Percentiles rank a stretch among this genome's conserved stretches.
Conservation (phyloP, 1,284 basidiomycete genomes). For the Tilletia setariae region DNA sequence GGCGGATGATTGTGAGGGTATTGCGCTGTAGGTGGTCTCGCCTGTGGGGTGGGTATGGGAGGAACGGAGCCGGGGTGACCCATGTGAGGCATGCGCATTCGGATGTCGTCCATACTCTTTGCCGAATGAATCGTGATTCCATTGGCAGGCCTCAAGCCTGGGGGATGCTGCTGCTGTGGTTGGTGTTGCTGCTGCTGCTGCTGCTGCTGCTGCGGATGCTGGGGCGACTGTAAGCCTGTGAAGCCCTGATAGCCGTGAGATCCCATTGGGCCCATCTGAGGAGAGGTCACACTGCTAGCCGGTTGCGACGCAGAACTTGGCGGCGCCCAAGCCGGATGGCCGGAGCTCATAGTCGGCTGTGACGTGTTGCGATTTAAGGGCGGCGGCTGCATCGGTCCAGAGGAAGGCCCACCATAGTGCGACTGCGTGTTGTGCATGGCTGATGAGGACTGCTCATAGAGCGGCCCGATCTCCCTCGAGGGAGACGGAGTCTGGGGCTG, state of each 20-base stretch:
- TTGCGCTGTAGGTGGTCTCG: slow-evolving; percentile 7
- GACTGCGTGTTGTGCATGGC: slow-evolving; percentile 4
- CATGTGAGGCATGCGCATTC: slow-evolving; percentile 1
- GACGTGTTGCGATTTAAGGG: slow-evolving; percentile 10
- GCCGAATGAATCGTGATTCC: slow-evolving; percentile 17
- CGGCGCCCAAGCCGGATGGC: neutral
- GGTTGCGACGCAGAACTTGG: neutral
- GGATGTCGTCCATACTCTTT: slow-evolving; percentile 17
- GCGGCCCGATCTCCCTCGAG: neutral
- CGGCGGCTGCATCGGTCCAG: neutral
- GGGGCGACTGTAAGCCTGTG: neutral
- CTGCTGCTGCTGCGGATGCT: neutral
- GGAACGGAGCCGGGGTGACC: slow-evolving; percentile 12
- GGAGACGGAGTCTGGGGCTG: slow-evolving; percentile 9
- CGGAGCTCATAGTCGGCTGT: neutral
- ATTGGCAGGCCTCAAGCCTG: neutral
- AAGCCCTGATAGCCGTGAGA: neutral
- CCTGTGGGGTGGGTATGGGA: neutral
- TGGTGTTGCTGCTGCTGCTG: slow-evolving; percentile 3
- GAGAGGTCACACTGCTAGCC: neutral
- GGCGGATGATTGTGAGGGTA: neutral
- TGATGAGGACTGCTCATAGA: neutral
- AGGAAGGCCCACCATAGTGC: neutral
- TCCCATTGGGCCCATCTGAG: neutral
- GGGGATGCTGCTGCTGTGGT: neutral